phyloP scores from a whole-genome alignment of 169 alveolate species.

The Neospora caninum region DNA sequence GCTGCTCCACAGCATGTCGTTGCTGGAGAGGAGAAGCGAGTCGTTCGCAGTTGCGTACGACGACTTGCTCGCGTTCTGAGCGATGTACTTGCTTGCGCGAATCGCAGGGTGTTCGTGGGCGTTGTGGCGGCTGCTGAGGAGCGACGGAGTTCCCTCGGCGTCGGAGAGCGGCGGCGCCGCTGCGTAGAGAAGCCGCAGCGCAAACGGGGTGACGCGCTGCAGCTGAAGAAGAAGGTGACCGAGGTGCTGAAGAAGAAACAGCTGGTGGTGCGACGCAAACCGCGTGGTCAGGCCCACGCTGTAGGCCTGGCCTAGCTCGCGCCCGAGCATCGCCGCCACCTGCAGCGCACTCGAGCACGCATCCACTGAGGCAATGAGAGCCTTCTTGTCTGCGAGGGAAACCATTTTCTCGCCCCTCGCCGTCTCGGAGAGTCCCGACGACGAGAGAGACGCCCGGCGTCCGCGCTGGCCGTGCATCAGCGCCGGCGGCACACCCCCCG shows the following conservation, averaged over 20 bases:
- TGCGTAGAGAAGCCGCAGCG: slow-evolving; percentile 62
- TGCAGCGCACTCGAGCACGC: slow-evolving; percentile 51
- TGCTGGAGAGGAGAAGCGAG: slow-evolving; percentile 35
- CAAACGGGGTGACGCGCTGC: slow-evolving; percentile 49
- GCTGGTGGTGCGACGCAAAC: slow-evolving; percentile 43
- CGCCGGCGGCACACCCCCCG: slow-evolving; percentile 30
- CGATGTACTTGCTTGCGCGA: slow-evolving; percentile 56
- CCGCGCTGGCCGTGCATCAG: neutral
- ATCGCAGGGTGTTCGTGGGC: slow-evolving; percentile 67
- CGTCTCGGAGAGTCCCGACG: neutral
- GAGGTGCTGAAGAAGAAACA: slow-evolving; percentile 46
- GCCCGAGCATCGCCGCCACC: slow-evolving; percentile 37
- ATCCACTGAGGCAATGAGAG: slow-evolving; percentile 22
- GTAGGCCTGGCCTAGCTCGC: slow-evolving; percentile 64
- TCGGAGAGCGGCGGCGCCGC: slow-evolving; percentile 50
- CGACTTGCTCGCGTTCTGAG: slow-evolving; percentile 23
- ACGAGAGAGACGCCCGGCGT: neutral
- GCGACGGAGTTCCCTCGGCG: slow-evolving; percentile 51
- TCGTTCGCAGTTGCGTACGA: neutral
- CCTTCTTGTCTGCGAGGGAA: slow-evolving; percentile 15
- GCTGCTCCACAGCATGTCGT: slow-evolving; percentile 65
- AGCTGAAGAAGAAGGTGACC: slow-evolving; percentile 53
- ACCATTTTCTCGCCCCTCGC: neutral
- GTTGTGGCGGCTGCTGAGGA: slow-evolving; percentile 52
- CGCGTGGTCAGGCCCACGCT: slow-evolving; percentile 3